Evolutionary conservation across 441 rosid species (phyloP), one percentile per base, ranked within the genome.

Genomic region (Syzygium syzygioides): DNA sequence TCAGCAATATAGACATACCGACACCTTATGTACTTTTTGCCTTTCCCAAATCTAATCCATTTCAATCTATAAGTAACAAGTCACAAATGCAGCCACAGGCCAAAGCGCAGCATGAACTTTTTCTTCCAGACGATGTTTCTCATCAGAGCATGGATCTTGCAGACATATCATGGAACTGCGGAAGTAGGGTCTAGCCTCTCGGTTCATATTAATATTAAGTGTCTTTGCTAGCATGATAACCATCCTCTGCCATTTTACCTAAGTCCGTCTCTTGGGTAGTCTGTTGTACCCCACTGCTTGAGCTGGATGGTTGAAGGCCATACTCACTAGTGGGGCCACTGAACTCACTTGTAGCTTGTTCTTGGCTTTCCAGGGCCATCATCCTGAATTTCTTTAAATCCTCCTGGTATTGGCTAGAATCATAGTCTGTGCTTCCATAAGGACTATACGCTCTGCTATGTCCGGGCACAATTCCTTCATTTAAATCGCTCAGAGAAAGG

Each of bases 301-400:
- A 88, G n/a, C 48, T 80, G 79, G 89, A 88, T 28, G 89, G 89
- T 9, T 55, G 86, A 32, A 23, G 50, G 32, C 86, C 66, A 52
- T 32, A 50, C 45, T 83, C 89, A 11, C 89, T 80, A 26, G 89
- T 88, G 11, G 76, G 85, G 50, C 18, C 85, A 55, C 88, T 71
- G 62, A 17, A 87, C 85, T 87, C 85, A 26, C 62, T 9, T 1
- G 85, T 88, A 9, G 66, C 60, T 20, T 71, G 68, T 41, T 88
- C 85, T 26, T 32, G 87, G 79, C 87, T 86, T 76, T 85, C 87
- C 64, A 86, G 66, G 59, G 90, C 87, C 41, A 55, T 34, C 55
- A 54, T 55, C 90, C 48, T 55, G 87, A 86, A 88, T 23, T 53
- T 85, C n/a, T 64, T 86, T 52, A 88, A 37, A n/a, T 88, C 90